phyloP scores from a whole-genome alignment of 78 protist species.

The Tieghemostelium lacteum region DNA sequence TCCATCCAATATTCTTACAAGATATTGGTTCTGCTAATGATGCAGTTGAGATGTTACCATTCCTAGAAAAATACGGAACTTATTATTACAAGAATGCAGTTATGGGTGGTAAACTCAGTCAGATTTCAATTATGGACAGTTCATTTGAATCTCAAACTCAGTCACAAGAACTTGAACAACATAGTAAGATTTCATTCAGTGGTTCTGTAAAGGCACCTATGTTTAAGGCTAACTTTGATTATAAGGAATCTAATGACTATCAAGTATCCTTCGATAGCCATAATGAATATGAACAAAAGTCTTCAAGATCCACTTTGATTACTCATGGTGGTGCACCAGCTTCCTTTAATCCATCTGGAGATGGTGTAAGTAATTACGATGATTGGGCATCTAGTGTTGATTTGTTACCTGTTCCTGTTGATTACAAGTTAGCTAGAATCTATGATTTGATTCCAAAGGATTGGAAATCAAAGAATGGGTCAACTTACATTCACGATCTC shows the following conservation, averaged over 20 bases:
- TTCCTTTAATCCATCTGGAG: neutral
- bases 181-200: neutral
- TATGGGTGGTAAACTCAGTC: neutral
- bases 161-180: neutral
- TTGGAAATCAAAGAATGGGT: neutral
- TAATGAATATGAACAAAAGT: neutral
- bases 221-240: neutral
- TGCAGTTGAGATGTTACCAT: neutral
- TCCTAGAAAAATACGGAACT: neutral
- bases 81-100: neutral
- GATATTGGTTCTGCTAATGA: neutral
- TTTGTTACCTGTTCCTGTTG: constrained; percentile 25
- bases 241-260: neutral
- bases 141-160: neutral
- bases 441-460: neutral
- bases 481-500: no score
- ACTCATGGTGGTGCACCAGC: neutral
- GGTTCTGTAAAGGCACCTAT: neutral
- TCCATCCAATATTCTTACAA: neutral
- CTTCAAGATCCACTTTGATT: neutral
- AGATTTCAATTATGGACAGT: neutral
- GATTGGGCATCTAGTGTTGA: constrained; percentile 32
- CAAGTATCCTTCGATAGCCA: no score
- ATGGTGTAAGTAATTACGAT: neutral
- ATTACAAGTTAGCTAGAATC: neutral